Evolutionary conservation across 2,329 filamentous ascomycete species (phyloP).

Genomic region (Arthrobotrys conoides): DNA sequence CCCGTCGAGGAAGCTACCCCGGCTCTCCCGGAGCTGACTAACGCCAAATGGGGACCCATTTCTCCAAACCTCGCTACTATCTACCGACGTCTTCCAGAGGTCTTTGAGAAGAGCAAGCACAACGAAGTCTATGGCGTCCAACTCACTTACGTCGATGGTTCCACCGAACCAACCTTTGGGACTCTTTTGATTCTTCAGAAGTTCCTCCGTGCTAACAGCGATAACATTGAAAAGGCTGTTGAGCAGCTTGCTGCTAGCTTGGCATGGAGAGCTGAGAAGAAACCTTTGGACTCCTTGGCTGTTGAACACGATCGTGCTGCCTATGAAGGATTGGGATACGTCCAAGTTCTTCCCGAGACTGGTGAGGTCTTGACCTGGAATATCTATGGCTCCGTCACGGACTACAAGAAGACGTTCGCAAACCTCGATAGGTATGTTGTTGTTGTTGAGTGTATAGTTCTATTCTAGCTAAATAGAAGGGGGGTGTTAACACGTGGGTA

Average conservation of each 20-base stretch:
- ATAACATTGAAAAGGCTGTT: slow-evolving; percentile 79
- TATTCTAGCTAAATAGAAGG: background rate
- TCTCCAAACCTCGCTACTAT: slow-evolving; percentile 71
- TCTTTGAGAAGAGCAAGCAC: slow-evolving; percentile 72
- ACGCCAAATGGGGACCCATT: slow-evolving; percentile 48
- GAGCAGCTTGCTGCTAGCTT: slow-evolving; percentile 84
- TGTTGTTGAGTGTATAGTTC: background rate
- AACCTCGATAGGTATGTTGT: slow-evolving; percentile 80
- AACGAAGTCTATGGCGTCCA: slow-evolving; percentile 89
- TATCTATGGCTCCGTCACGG: slow-evolving; percentile 89
- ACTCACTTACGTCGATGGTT: slow-evolving; percentile 68
- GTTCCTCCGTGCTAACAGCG: slow-evolving; percentile 90
- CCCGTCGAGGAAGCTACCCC: slow-evolving; percentile 14
- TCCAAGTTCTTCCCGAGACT: slow-evolving; percentile 78
- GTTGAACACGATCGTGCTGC: slow-evolving; percentile 76
- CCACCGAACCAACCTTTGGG: slow-evolving; percentile 31
- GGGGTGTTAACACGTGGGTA: background rate
- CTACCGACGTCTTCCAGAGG: slow-evolving; percentile 73
- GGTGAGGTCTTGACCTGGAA: slow-evolving; percentile 86
- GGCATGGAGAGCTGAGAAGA: slow-evolving; percentile 83
- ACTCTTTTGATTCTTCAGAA: slow-evolving; percentile 80
- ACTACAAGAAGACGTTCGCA: slow-evolving; percentile 84
- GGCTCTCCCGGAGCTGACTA: slow-evolving; percentile 41
- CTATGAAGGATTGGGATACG: slow-evolving; percentile 84
- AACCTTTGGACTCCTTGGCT: slow-evolving; percentile 78